These are phyloP conservation scores for Naganishia kalamii DNA, from an alignment of 768 basidiomycete genomes.

Conservation along the genomic window DNA sequence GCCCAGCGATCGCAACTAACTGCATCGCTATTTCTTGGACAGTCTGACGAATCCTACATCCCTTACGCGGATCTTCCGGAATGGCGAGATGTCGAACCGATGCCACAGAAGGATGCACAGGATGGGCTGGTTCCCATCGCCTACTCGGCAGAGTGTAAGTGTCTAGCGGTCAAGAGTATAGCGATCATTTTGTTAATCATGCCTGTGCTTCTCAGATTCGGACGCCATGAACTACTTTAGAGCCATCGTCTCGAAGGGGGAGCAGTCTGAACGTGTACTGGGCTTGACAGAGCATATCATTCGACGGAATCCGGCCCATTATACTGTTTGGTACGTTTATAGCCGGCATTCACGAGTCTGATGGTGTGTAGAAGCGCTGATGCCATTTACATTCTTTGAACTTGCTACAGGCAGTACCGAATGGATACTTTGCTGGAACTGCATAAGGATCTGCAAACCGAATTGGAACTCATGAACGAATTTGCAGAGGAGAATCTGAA, in stretches of 20 bases:
- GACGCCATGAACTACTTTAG: conserved; percentile 16
- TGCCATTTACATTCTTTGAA: no score
- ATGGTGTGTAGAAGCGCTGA: no score
- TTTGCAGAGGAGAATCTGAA: conserved; percentile 78
- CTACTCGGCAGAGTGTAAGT: conserved; percentile 80
- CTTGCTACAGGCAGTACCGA: conserved; percentile 76
- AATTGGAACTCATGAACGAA: conserved; percentile 79
- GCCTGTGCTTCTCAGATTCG: background rate
- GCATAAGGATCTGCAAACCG: conserved; percentile 62
- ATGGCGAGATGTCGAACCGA: conserved; percentile 73
- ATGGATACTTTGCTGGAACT: conserved; percentile 74
- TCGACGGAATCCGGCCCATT: conserved; percentile 87
- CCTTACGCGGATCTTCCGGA: conserved; percentile 60
- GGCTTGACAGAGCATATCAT: conserved; percentile 84
- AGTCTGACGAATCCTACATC: conserved; percentile 29
- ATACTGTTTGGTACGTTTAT: conserved; percentile 77
- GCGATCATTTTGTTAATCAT: background rate
- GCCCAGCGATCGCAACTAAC: background rate
- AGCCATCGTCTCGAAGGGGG: conserved; percentile 38
- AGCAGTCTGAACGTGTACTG: conserved; percentile 74
- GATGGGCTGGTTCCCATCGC: conserved; percentile 85
- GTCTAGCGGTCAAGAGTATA: background rate
- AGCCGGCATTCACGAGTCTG: no score
- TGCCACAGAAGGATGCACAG: conserved; percentile 70
- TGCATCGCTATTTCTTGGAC: background rate